A percentile compares a stretch with the other conserved stretches of the same genome.
Conservation (phyloP, 129 eudicot species). For the Escallonia rubra region DNA sequence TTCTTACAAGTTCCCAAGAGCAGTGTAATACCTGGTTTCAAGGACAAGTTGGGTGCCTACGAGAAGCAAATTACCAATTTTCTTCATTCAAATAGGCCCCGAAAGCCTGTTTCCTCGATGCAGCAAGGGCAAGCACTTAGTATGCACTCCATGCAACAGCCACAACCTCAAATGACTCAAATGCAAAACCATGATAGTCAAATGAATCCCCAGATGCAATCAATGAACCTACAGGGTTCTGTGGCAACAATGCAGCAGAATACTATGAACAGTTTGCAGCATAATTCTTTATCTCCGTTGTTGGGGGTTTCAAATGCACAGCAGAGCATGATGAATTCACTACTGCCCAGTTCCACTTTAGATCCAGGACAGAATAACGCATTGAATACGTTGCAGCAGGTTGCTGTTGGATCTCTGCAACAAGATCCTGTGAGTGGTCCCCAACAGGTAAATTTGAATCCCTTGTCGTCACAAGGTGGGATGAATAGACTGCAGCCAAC, state of each 20-base stretch:
- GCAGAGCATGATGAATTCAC: slow-evolving; percentile 49
- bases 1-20: slow-evolving; percentile 57
- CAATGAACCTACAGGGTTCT: slow-evolving; percentile 48
- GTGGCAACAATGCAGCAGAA: slow-evolving; percentile 56
- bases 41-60: slow-evolving; percentile 56
- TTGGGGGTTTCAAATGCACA: slow-evolving; percentile 48
- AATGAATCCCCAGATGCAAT: slow-evolving; percentile 53
- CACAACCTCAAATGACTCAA: slow-evolving; percentile 67
- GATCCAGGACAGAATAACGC: slow-evolving; percentile 32
- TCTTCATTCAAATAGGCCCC: slow-evolving; percentile 60
- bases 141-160: slow-evolving; percentile 56
- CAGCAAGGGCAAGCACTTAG: slow-evolving; percentile 57
- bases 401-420: slow-evolving; percentile 59
- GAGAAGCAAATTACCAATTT: slow-evolving; percentile 69
- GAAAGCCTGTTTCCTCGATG: slow-evolving; percentile 49
- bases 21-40: slow-evolving; percentile 37
- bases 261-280: slow-evolving; percentile 55
- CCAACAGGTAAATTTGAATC: slow-evolving; percentile 61
- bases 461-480: slow-evolving; percentile 50
- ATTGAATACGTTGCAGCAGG: slow-evolving; percentile 66
- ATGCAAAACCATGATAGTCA: slow-evolving; percentile 62
- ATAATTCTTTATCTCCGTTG: slow-evolving; percentile 47
- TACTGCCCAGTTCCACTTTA: slow-evolving; percentile 53
- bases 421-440: slow-evolving; percentile 60
- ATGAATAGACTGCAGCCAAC: slow-evolving; percentile 45